Evolutionary conservation across 345 rosid genomes (phyloP).

Genomic region (Trapa bicornis): DNA sequence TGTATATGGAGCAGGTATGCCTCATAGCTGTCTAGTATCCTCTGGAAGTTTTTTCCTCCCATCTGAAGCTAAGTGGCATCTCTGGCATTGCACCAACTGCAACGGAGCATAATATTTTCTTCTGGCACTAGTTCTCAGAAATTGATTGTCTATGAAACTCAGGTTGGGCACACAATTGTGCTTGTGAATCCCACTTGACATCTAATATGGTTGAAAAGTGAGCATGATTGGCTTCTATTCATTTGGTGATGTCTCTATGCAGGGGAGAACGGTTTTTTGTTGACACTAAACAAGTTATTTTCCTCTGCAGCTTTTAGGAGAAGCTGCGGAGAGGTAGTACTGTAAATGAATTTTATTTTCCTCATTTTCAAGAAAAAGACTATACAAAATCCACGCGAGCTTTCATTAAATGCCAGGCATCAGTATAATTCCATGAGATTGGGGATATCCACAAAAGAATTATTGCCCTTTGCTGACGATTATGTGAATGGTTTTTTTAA

Average conservation of each 20-base stretch:
- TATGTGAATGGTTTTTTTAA: neutral
- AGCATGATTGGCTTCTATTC: no score
- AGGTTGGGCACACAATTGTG: neutral
- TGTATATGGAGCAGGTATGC: slow-evolving; percentile 47
- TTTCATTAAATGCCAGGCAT: neutral
- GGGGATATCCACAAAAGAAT: neutral
- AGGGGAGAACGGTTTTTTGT: neutral
- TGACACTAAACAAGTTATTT: neutral
- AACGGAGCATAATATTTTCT: no score
- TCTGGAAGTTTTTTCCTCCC: neutral
- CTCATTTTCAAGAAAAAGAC: no score
- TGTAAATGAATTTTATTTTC: neutral
- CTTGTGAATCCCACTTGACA: neutral
- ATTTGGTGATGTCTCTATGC: no score
- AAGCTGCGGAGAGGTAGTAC: neutral
- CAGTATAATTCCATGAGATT: neutral
- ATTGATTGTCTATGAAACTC: no score
- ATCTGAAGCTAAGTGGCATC: no score
- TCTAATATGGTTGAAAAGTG: no score
- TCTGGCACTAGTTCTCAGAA: no score
- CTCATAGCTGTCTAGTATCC: neutral
- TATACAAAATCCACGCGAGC: neutral
- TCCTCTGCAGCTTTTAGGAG: neutral
- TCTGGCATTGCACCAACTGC: neutral
- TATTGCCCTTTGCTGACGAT: neutral